Evolutionary conservation across 2,329 filamentous ascomycete species (phyloP).

Genomic region (Ophiostoma populinum): DNA sequence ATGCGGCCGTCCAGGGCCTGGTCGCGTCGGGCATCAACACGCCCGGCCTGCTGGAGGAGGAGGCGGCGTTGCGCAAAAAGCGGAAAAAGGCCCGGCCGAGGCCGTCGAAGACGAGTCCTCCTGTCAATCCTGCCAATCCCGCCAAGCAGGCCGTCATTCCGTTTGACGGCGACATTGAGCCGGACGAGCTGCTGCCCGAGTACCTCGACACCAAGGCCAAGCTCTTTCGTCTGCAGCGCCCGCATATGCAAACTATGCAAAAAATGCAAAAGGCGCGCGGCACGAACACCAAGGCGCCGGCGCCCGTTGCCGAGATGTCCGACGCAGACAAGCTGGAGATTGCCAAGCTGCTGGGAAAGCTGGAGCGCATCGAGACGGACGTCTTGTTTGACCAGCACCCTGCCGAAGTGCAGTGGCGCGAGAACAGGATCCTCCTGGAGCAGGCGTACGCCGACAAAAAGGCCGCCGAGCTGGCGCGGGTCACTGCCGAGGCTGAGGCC

Average conservation of each 20-base stretch:
- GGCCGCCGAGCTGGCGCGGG: constrained; percentile 18
- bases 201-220: constrained; percentile 61
- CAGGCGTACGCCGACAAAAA: constrained; percentile 36
- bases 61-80: constrained; percentile 16
- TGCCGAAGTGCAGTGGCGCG: constrained; percentile 49
- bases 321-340: constrained; percentile 28
- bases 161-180: constrained; percentile 56
- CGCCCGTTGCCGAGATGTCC: not conserved
- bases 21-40: constrained; percentile 31
- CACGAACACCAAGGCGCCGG: not conserved
- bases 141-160: constrained; percentile 28
- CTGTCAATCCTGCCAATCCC: too few relatives aligned
- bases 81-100: constrained; percentile 16
- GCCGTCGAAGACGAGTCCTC: constrained; percentile 14
- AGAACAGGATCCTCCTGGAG: constrained; percentile 39
- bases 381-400: constrained; percentile 52
- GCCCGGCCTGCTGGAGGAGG: constrained; percentile 24
- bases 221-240: constrained; percentile 43
- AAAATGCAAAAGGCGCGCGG: constrained; percentile 19
- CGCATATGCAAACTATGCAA: constrained; percentile 25
- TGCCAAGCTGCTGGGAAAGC: constrained; percentile 52
- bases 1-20: constrained; percentile 25
- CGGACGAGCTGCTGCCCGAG: constrained; percentile 54
- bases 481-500: too few relatives aligned
- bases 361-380: constrained; percentile 62